Percentiles rank a stretch among this genome's conserved stretches.
These are phyloP conservation scores for Cylindrodendrum hubeiense DNA, from an alignment of 2,329 filamentous ascomycete genomes.

Conservation along the genomic window DNA sequence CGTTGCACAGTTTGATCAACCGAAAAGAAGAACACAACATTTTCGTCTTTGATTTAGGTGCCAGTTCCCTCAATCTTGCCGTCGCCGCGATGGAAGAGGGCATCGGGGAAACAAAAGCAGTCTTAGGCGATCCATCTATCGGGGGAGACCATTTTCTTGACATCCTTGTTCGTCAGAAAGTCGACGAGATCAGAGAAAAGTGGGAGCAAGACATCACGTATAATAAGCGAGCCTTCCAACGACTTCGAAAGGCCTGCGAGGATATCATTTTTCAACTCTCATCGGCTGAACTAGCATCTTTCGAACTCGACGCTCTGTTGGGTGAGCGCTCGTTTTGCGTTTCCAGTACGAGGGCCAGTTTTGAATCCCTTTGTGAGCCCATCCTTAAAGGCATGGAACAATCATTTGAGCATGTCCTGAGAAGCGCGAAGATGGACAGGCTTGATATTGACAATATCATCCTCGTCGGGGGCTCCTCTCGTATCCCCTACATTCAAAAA, in stretches of 20 bases:
- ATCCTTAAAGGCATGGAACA: background rate
- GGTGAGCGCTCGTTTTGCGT: background rate
- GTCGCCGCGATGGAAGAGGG: background rate
- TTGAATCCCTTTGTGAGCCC: background rate
- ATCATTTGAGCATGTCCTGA: background rate
- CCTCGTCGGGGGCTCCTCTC: background rate
- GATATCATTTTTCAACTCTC: background rate
- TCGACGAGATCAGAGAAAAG: background rate
- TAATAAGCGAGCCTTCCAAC: background rate
- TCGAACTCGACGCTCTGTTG: background rate
- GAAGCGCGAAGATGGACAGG: background rate
- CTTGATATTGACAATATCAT: background rate
- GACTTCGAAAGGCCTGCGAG: background rate
- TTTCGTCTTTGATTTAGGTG: background rate
- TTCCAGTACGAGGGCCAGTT: background rate
- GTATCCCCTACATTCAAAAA: background rate
- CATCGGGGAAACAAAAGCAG: background rate
- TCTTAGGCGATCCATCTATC: background rate
- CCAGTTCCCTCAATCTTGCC: background rate
- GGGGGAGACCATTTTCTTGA: background rate
- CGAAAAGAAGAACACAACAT: background rate
- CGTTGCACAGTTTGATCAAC: background rate
- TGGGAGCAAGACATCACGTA: background rate
- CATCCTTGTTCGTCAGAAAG: background rate
- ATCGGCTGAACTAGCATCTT: background rate